Evolutionary conservation across 192 early-diverging fungal species (phyloP).

Genomic region (Cetraspora pellucida): DNA sequence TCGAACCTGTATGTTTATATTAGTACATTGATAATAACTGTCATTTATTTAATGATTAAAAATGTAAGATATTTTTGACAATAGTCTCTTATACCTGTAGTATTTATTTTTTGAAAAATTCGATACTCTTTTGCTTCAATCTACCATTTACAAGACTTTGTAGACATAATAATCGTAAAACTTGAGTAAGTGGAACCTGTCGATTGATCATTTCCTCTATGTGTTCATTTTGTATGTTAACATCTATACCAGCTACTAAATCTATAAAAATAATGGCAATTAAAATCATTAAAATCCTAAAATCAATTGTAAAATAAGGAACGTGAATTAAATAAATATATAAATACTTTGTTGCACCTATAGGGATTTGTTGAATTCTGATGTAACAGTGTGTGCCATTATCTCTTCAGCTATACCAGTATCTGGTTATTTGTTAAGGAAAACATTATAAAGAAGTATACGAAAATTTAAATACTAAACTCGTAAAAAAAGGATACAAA

Average conservation of each 20-base stretch:
- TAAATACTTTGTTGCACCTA: slow-evolving; percentile 86
- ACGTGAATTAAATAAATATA: background rate
- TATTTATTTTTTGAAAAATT: slow-evolving; percentile 82
- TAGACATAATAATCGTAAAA: slow-evolving; percentile 82
- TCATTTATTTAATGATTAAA: background rate
- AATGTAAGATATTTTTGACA: background rate
- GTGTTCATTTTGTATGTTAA: slow-evolving; percentile 71
- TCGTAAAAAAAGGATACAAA: slow-evolving; percentile 57
- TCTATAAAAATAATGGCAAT: slow-evolving; percentile 49
- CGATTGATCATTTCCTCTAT: slow-evolving; percentile 86
- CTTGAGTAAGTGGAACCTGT: slow-evolving; percentile 68
- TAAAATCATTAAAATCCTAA: slow-evolving; percentile 37
- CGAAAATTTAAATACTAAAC: slow-evolving; percentile 17
- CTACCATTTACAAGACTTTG: slow-evolving; percentile 82
- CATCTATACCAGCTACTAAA: slow-evolving; percentile 71
- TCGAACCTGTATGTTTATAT: slow-evolving; percentile 88
- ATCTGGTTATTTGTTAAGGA: slow-evolving; percentile 48
- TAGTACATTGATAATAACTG: background rate
- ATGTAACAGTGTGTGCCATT: slow-evolving; percentile 73
- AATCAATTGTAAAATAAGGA: background rate
- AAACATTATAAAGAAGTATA: slow-evolving; percentile 8
- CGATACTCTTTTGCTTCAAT: slow-evolving; percentile 82
- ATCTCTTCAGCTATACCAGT: slow-evolving; percentile 83
- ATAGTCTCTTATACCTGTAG: slow-evolving; percentile 56
- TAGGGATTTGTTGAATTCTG: slow-evolving; percentile 79